These are phyloP conservation scores for Zanthoxylum bungeanum DNA, from an alignment of 345 rosid species.

Conservation along the genomic window DNA sequence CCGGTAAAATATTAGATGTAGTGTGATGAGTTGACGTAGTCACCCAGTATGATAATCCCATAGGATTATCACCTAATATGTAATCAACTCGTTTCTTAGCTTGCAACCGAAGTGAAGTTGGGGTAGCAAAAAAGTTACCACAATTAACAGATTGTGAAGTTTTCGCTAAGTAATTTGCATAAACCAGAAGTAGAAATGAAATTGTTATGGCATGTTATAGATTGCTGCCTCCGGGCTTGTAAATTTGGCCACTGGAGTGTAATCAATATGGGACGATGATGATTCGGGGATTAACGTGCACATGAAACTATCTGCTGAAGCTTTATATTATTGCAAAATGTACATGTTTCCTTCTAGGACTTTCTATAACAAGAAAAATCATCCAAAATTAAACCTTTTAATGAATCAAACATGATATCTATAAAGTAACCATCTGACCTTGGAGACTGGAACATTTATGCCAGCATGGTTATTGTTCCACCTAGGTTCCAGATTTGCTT, in stretches of 20 bases:
- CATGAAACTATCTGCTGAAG: conserved; percentile 95
- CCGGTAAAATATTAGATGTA: too few relatives aligned
- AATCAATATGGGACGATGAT: conserved; percentile 60
- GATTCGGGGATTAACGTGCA: conserved; percentile 83
- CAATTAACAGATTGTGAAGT: conserved; percentile 66
- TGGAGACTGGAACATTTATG: conserved; percentile 82
- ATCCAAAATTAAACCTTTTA: not conserved
- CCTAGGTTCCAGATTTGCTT: too few relatives aligned
- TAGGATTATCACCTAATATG: conserved; percentile 86
- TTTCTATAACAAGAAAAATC: conserved; percentile 37
- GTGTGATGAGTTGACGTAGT: too few relatives aligned
- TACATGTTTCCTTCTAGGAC: conserved; percentile 60
- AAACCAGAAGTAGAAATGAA: conserved; percentile 81
- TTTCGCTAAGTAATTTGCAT: conserved; percentile 70
- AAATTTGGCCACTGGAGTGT: conserved; percentile 81
- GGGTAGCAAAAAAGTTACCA: conserved; percentile 44
- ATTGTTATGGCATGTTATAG: conserved; percentile 87
- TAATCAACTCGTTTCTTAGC: conserved; percentile 91
- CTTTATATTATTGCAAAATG: conserved; percentile 69
- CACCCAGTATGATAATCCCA: conserved; percentile 74
- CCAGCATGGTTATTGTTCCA: conserved; percentile 99
- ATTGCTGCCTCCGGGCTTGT: conserved; percentile 97
- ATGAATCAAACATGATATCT: not conserved
- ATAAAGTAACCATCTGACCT: conserved; percentile 37
- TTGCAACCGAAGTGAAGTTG: conserved; percentile 58